Percentiles rank a stretch among this genome's conserved stretches.
Conservation (phyloP, 176 grass and related monocot genomes). For the Alopecurus myosuroides region DNA sequence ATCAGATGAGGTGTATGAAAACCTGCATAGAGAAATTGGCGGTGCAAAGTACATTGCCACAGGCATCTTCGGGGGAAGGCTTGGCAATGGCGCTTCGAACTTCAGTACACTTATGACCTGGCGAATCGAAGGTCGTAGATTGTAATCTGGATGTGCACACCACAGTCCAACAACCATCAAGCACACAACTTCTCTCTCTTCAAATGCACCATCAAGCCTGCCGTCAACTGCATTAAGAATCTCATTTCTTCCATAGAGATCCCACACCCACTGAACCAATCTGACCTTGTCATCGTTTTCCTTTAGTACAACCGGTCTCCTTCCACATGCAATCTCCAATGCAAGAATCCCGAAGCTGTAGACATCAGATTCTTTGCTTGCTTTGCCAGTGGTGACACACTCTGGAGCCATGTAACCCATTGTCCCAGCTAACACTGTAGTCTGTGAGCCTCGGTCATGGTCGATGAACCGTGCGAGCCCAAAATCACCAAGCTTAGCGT, state of each 20-base stretch:
- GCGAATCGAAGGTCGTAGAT: constrained; percentile 38
- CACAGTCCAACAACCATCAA: constrained; percentile 62
- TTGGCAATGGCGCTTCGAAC: constrained; percentile 48
- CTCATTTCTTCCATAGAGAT: constrained; percentile 49
- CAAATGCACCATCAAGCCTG: constrained; percentile 42
- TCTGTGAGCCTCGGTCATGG: constrained; percentile 52
- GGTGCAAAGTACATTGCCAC: constrained; percentile 57
- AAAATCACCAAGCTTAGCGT: constrained; percentile 71
- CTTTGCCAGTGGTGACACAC: constrained; percentile 53
- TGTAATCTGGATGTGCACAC: constrained; percentile 64
- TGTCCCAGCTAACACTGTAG: constrained; percentile 62
- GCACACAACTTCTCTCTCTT: constrained; percentile 28
- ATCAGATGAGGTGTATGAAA: constrained; percentile 47
- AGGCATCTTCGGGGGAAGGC: constrained; percentile 54
- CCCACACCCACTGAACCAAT: constrained; percentile 62
- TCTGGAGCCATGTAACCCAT: constrained; percentile 73
- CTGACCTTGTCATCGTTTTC: constrained; percentile 37
- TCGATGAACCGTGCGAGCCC: constrained; percentile 64
- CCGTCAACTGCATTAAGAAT: constrained; percentile 41
- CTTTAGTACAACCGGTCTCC: constrained; percentile 45
- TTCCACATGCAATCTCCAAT: constrained; percentile 50
- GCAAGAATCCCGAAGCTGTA: constrained; percentile 71
- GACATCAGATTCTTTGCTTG: constrained; percentile 68
- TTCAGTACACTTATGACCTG: constrained; percentile 52
- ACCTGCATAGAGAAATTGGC: constrained; percentile 38